These are phyloP conservation scores for Fagus sylvatica DNA, from an alignment of 306 rosid genomes.

Conservation along the genomic window DNA sequence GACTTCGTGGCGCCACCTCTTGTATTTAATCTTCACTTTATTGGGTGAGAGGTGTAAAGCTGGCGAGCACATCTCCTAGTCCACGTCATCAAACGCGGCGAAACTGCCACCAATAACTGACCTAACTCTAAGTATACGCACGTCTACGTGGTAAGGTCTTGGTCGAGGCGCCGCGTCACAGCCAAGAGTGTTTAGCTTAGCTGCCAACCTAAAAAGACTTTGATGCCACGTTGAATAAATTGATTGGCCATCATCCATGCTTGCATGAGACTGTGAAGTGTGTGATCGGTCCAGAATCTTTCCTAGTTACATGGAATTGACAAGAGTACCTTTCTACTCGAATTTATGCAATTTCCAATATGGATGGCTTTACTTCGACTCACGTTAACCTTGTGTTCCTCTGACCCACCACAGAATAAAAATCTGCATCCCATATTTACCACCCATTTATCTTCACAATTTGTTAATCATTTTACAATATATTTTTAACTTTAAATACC, in stretches of 20 bases:
- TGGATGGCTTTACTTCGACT: not conserved
- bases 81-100: conserved; percentile 9
- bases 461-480: too few species aligned
- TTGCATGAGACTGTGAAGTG: too few species aligned
- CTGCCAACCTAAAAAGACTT: not conserved
- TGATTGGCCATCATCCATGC: not conserved
- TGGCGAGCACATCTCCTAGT: not conserved
- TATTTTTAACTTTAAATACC: too few species aligned
- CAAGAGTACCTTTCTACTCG: not conserved
- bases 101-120: not conserved
- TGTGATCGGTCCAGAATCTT: not conserved
- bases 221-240: too few species aligned
- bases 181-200: too few species aligned
- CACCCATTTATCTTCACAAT: too few species aligned
- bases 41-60: not conserved
- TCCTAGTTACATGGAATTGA: not conserved
- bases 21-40: not conserved
- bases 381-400: too few species aligned
- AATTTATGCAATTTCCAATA: not conserved
- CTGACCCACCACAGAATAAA: too few species aligned
- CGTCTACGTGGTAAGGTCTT: too few species aligned
- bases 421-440: too few species aligned
- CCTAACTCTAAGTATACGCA: too few species aligned
- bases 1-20: not conserved
- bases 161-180: not conserved